These are phyloP conservation scores for Pontederia crassipes DNA, from an alignment of 176 grass and related monocot genomes.

Conservation along the genomic window DNA sequence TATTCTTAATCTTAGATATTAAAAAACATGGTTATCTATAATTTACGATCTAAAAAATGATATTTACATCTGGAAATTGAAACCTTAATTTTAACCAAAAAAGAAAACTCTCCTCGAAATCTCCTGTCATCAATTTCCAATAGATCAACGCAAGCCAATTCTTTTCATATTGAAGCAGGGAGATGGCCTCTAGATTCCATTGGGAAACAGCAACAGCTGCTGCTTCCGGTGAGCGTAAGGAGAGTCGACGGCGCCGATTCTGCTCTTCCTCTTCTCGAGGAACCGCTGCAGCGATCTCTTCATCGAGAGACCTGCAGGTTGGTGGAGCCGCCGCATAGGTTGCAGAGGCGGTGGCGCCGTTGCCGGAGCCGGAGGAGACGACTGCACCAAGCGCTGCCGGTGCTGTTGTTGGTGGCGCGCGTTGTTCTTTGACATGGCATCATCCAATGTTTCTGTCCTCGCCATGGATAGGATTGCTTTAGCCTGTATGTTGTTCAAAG, in stretches of 20 bases:
- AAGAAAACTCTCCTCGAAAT: too few species aligned
- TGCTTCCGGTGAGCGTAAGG: slow-evolving; percentile 17
- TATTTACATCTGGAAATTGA: too few species aligned
- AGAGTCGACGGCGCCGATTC: slow-evolving; percentile 12
- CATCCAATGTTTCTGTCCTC: slow-evolving; percentile 7
- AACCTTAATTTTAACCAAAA: too few species aligned
- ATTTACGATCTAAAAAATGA: too few species aligned
- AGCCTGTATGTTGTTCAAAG: slow-evolving; percentile 3
- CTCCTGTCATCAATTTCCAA: too few species aligned
- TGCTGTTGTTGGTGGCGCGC: slow-evolving; percentile 3
- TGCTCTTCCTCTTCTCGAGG: slow-evolving; percentile 30
- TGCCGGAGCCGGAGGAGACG: not conserved
- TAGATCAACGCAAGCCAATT: too few species aligned
- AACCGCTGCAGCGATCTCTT: slow-evolving; percentile 32
- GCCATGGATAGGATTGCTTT: slow-evolving; percentile 27
- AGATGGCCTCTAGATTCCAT: not conserved
- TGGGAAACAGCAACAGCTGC: not conserved
- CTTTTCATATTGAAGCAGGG: too few species aligned
- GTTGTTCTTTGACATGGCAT: not conserved
- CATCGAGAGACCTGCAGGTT: slow-evolving; percentile 13
- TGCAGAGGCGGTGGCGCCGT: not conserved
- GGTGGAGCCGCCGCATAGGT: not conserved
- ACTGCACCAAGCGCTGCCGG: not conserved
- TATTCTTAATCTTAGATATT: too few species aligned
- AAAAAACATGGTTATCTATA: too few species aligned